Conservation (phyloP, 352 stramenopile species). For the Phytophthora hibernalis region DNA sequence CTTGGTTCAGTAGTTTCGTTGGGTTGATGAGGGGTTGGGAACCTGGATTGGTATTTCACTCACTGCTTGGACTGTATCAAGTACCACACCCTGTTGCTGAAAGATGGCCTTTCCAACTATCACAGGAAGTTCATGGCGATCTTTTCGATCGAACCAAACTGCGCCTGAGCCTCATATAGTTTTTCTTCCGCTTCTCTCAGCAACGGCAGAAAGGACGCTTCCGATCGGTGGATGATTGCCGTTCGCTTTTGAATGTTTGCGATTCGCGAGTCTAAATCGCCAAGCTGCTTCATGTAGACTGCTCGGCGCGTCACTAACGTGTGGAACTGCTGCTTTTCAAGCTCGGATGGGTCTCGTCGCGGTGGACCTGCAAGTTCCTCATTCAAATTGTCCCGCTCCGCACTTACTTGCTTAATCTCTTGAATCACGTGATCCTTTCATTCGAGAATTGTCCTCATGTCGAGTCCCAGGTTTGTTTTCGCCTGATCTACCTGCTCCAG, state of each 20-base stretch:
- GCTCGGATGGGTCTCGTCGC: constrained; percentile 64
- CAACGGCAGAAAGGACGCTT: constrained; percentile 46
- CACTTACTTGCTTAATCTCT: constrained; percentile 58
- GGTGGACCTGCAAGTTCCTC: constrained; percentile 60
- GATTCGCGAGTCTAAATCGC: constrained; percentile 49
- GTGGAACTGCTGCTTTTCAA: constrained; percentile 71
- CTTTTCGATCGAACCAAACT: constrained; percentile 41
- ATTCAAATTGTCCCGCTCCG: constrained; percentile 59
- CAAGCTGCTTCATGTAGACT: constrained; percentile 57
- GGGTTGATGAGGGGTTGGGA: constrained; percentile 37
- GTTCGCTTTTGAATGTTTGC: constrained; percentile 56
- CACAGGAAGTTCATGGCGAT: constrained; percentile 56
- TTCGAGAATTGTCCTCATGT: constrained; percentile 57
- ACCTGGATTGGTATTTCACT: constrained; percentile 9
- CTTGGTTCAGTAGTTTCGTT: constrained; percentile 46
- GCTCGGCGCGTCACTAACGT: constrained; percentile 53
- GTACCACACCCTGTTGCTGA: constrained; percentile 20
- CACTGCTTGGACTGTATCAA: background rate
- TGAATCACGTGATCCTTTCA: constrained; percentile 53
- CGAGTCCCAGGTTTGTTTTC: constrained; percentile 44
- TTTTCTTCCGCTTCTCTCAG: constrained; percentile 39
- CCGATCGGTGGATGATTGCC: constrained; percentile 50
- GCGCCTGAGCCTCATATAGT: constrained; percentile 27
- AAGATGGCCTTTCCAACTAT: constrained; percentile 68
- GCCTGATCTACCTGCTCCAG: constrained; percentile 53